Conservation (phyloP, 2,329 filamentous ascomycete species). For the Dothistroma septosporum region DNA sequence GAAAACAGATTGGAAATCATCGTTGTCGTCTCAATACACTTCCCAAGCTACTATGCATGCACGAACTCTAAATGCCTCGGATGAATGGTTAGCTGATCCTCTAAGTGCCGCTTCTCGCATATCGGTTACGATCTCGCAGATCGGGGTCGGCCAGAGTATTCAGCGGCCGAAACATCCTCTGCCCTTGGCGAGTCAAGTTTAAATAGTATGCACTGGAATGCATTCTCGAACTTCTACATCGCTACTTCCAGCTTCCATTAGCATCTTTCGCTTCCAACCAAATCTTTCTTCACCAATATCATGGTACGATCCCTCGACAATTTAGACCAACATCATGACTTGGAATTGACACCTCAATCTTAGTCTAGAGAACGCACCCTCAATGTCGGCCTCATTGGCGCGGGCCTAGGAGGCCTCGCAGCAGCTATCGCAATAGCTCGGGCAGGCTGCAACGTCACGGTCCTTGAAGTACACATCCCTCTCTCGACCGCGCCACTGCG, state of each 20-base stretch:
- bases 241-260: no score
- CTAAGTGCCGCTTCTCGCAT: no score
- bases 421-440: constrained; percentile 39
- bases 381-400: constrained; percentile 28
- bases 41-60: neutral
- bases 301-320: neutral
- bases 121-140: no score
- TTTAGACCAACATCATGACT: neutral
- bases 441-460: constrained; percentile 35
- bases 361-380: neutral
- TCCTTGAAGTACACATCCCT: constrained; percentile 31
- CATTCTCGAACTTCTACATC: no score
- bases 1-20: neutral
- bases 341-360: neutral
- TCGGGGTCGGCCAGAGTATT: no score
- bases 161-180: no score
- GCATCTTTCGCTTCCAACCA: no score
- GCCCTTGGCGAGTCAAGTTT: no score
- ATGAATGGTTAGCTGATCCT: neutral
- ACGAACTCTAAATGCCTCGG: neutral
- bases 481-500: neutral
- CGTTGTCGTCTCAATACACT: neutral
- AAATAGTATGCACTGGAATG: no score
- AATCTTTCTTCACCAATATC: no score
- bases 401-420: constrained; percentile 39